Percentiles rank a stretch among this genome's conserved stretches.
Evolutionary conservation across 139 green algal genomes (phyloP).

Genomic region (Nannochloris sp.): DNA sequence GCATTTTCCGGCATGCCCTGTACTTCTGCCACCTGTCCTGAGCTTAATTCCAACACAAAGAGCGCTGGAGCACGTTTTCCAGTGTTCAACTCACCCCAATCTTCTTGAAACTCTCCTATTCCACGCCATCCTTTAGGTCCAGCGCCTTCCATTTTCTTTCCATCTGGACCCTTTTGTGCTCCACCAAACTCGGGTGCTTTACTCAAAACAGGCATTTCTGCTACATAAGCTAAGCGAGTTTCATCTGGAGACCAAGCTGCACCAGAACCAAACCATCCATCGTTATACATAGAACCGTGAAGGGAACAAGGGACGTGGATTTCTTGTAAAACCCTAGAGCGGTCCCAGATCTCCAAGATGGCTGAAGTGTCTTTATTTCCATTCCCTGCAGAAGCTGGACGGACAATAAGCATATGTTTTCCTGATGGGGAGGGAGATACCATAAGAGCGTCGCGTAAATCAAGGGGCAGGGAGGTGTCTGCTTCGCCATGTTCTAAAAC

Average conservation of each 20-base stretch:
- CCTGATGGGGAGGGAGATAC: constrained; percentile 56
- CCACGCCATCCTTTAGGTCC: constrained; percentile 59
- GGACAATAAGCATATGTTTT: constrained; percentile 15
- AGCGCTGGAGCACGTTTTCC: constrained; percentile 50
- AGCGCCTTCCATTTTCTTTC: constrained; percentile 1
- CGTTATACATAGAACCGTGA: constrained; percentile 72
- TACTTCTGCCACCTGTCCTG: constrained; percentile 23
- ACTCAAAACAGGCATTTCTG: constrained; percentile 41
- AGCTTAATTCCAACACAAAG: constrained; percentile 56
- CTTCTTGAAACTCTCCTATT: constrained; percentile 47
- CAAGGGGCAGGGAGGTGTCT: constrained; percentile 26
- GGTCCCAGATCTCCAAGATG: constrained; percentile 55
- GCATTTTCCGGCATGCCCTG: constrained; percentile 24
- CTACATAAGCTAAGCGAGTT: constrained; percentile 64
- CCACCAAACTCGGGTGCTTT: constrained; percentile 44
- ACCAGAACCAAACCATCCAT: constrained; percentile 67
- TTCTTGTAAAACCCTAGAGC: constrained; percentile 45
- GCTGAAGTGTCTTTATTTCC: background rate
- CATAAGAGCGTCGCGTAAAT: constrained; percentile 38
- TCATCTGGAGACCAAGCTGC: constrained; percentile 72
- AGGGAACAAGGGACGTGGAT: constrained; percentile 52
- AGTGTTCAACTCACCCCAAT: constrained; percentile 87
- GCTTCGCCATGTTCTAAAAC: background rate
- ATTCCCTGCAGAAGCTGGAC: background rate
- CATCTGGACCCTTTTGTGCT: background rate